A percentile compares a stretch with the other conserved stretches of the same genome.
phyloP scores from a whole-genome alignment of 441 rosid genomes.

The Erodium trifolium region DNA sequence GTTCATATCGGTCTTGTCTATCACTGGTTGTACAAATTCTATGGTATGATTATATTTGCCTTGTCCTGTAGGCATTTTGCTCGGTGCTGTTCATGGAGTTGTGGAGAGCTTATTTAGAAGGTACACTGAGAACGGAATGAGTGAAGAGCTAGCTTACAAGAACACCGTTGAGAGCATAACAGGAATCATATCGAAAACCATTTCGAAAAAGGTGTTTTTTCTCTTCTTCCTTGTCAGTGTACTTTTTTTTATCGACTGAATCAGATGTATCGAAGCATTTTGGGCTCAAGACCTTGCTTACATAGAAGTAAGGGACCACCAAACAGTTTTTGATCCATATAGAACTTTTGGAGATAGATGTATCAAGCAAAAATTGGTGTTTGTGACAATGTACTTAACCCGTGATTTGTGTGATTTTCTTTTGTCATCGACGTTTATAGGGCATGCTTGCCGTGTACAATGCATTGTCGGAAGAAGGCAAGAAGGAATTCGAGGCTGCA shows the following conservation, averaged over 20 bases:
- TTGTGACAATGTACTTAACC: background rate
- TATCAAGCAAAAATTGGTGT: too few relatives aligned
- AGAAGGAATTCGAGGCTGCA: constrained; percentile 70
- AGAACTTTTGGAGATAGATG: too few relatives aligned
- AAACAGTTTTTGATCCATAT: too few relatives aligned
- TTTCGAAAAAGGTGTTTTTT: constrained; percentile 58
- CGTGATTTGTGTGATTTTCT: too few relatives aligned
- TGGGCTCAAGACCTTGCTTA: too few relatives aligned
- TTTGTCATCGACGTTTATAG: constrained; percentile 19
- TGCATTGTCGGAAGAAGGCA: constrained; percentile 67
- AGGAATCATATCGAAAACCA: constrained; percentile 68
- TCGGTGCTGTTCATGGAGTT: constrained; percentile 92
- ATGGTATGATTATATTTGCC: background rate
- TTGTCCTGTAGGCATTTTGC: constrained; percentile 54
- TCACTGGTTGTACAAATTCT: background rate
- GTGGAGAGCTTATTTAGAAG: constrained; percentile 85
- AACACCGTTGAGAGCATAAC: constrained; percentile 93
- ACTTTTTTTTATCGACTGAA: too few relatives aligned
- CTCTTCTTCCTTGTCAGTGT: background rate
- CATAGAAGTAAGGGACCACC: too few relatives aligned
- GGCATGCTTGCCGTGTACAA: constrained; percentile 88
- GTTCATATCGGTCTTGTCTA: background rate
- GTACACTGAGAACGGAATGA: constrained; percentile 81
- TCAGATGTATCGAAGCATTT: too few relatives aligned
- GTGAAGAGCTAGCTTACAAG: constrained; percentile 70